These are phyloP conservation scores for Tuber aestivum DNA, from an alignment of 495 filamentous ascomycete species.

Conservation along the genomic window DNA sequence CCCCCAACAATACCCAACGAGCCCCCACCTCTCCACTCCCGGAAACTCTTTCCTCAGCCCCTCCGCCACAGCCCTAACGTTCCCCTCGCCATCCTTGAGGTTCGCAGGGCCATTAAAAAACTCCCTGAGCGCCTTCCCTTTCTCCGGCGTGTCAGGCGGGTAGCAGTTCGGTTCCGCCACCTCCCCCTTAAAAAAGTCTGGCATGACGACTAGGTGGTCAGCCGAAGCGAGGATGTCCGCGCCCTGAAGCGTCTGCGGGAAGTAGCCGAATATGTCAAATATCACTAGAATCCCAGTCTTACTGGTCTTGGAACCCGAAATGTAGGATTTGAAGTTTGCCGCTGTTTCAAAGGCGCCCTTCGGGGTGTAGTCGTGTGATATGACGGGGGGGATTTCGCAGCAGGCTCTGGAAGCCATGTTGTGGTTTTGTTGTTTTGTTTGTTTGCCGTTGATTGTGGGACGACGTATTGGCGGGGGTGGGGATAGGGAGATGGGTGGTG, in stretches of 20 bases:
- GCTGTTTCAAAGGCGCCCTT: slow-evolving; percentile 62
- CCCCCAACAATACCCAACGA: slow-evolving; percentile 95
- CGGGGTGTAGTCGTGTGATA: slow-evolving; percentile 54
- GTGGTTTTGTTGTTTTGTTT: slow-evolving; percentile 9
- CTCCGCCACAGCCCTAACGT: slow-evolving; percentile 60
- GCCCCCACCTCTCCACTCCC: slow-evolving; percentile 68
- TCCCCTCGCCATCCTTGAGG: slow-evolving; percentile 56
- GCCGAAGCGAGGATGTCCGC: slow-evolving; percentile 62
- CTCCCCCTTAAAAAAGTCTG: slow-evolving; percentile 62
- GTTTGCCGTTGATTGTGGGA: background rate
- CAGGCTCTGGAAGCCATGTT: slow-evolving; percentile 54
- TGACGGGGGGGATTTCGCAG: slow-evolving; percentile 66
- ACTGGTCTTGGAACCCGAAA: slow-evolving; percentile 55
- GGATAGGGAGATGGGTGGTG: background rate
- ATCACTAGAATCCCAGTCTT: slow-evolving; percentile 57
- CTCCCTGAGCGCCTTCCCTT: slow-evolving; percentile 63
- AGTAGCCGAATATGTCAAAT: slow-evolving; percentile 70
- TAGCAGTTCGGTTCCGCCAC: slow-evolving; percentile 53
- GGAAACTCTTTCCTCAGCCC: slow-evolving; percentile 51
- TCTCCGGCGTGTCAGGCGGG: slow-evolving; percentile 74
- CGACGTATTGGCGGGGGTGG: background rate
- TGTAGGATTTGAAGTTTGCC: slow-evolving; percentile 64
- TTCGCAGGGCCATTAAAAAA: slow-evolving; percentile 71
- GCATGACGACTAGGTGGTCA: slow-evolving; percentile 58
- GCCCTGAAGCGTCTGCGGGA: slow-evolving; percentile 63